Conservation (phyloP, 1,284 basidiomycete species). For the Trametes hirsuta region DNA sequence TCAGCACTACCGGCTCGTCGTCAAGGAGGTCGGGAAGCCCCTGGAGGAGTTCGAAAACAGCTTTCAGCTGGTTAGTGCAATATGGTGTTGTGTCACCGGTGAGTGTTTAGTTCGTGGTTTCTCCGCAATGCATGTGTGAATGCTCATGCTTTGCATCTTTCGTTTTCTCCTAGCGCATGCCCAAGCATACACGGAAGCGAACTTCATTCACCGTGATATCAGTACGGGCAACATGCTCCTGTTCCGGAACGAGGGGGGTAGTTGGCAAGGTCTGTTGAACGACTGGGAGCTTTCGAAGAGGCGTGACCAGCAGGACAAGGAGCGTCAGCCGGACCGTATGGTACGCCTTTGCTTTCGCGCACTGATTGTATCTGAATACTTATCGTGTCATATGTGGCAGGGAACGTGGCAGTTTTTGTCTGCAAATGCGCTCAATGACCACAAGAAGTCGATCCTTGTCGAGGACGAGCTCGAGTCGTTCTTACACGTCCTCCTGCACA, state of each 20-base stretch:
- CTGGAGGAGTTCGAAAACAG: conserved; percentile 6
- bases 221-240: conserved; percentile 19
- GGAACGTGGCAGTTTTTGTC: conserved; percentile 19
- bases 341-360: neutral
- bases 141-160: neutral
- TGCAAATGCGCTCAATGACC: neutral
- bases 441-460: neutral
- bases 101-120: neutral
- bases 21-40: conserved; percentile 15
- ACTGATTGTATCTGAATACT: neutral
- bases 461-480: conserved; percentile 19
- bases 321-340: conserved; percentile 1
- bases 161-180: neutral
- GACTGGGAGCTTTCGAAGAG: conserved; percentile 17
- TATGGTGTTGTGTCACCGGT: conserved; percentile 8
- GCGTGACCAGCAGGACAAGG: neutral
- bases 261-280: conserved; percentile 2
- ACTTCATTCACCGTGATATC: conserved; percentile 13
- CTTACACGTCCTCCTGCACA: conserved; percentile 16
- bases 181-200: neutral
- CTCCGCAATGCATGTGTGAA: neutral
- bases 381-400: neutral
- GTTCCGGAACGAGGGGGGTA: neutral
- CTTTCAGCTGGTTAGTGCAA: neutral
- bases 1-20: conserved; percentile 19